A percentile compares a stretch with the other conserved stretches of the same genome.
Evolutionary conservation across 1,139 yeast species (phyloP).

Genomic region (Pichia inconspicua): DNA sequence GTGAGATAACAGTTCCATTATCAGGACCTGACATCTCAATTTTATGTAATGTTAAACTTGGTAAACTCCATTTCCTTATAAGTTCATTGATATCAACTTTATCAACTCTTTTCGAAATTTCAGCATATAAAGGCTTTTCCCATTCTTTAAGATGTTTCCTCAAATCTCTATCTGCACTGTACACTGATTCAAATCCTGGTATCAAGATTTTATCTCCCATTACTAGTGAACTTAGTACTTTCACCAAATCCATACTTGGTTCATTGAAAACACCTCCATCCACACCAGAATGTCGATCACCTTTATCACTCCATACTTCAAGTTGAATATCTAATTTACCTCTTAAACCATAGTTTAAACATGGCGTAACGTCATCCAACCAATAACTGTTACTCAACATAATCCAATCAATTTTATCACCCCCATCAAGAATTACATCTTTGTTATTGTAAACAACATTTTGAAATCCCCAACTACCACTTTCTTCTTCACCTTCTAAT

Average conservation of each 20-base stretch:
- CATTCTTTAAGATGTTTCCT: slow-evolving; percentile 10
- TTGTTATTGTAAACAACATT: slow-evolving; percentile 45
- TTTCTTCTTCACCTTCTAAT: slow-evolving; percentile 93
- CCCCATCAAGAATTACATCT: slow-evolving; percentile 45
- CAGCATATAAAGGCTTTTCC: slow-evolving; percentile 37
- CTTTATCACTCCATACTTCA: slow-evolving; percentile 59
- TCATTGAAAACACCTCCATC: slow-evolving; percentile 90
- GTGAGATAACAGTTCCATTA: slow-evolving; percentile 85
- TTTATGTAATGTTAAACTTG: slow-evolving; percentile 85
- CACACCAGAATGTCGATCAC: slow-evolving; percentile 93
- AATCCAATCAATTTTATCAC: slow-evolving; percentile 64
- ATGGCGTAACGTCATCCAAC: slow-evolving; percentile 84
- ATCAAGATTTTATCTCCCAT: slow-evolving; percentile 53
- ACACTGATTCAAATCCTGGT: slow-evolving; percentile 32
- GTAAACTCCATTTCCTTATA: slow-evolving; percentile 84
- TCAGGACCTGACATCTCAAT: slow-evolving; percentile 85
- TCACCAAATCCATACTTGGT: slow-evolving; percentile 81
- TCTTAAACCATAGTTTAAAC: slow-evolving; percentile 86
- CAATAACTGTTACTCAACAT: slow-evolving; percentile 86
- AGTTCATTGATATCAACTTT: slow-evolving; percentile 35
- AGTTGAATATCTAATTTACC: slow-evolving; percentile 84
- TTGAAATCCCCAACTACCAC: slow-evolving; percentile 83
- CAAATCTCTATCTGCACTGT: background rate
- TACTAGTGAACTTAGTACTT: slow-evolving; percentile 56
- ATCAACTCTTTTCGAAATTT: slow-evolving; percentile 43